Evolutionary conservation across 164 flowering plant species (phyloP).

Genomic region (Vitis rotundifolia): DNA sequence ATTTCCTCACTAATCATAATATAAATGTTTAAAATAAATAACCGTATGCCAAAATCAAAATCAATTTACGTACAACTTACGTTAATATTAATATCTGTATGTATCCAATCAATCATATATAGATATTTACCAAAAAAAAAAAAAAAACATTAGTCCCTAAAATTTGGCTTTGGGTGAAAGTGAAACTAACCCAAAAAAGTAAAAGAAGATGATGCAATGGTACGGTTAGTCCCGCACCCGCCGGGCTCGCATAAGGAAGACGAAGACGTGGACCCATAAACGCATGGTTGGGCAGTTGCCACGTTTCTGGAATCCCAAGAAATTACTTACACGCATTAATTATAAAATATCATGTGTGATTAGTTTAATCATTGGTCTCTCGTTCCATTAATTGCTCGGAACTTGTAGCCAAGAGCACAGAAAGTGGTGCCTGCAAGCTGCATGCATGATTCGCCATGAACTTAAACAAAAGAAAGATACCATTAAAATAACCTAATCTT

Average conservation of each 20-base stretch:
- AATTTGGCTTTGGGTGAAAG: too few relatives aligned
- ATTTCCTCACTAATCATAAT: too few relatives aligned
- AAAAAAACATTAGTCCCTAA: too few relatives aligned
- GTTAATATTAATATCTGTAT: too few relatives aligned
- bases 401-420: conserved; percentile 4
- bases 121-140: too few relatives aligned
- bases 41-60: too few relatives aligned
- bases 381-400: conserved; percentile 1
- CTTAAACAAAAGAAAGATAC: not conserved
- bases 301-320: conserved; percentile 7
- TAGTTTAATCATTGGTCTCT: conserved; percentile 13
- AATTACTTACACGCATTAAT: not conserved
- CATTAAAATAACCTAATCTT: not conserved
- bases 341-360: not conserved
- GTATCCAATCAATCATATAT: too few relatives aligned
- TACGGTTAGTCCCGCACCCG: too few relatives aligned
- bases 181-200: too few relatives aligned
- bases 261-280: not conserved
- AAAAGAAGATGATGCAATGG: too few relatives aligned
- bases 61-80: too few relatives aligned
- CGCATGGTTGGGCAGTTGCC: conserved; percentile 21
- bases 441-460: not conserved
- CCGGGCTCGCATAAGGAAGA: not conserved
- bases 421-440: not conserved
- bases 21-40: too few relatives aligned